These are phyloP conservation scores for Betula pendula DNA, from an alignment of 306 rosid species.

Conservation along the genomic window DNA sequence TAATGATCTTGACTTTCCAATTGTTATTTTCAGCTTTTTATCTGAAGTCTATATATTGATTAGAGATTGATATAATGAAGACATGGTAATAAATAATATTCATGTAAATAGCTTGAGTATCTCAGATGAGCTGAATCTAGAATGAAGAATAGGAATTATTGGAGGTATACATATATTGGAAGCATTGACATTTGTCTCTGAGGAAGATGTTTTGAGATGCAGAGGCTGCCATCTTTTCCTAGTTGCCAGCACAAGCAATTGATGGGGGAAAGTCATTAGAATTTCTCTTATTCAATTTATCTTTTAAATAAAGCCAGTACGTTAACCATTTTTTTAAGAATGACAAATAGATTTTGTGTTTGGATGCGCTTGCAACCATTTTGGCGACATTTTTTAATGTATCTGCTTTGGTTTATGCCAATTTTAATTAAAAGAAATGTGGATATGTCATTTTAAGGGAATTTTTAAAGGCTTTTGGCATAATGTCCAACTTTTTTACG, in stretches of 20 bases:
- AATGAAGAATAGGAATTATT: neutral
- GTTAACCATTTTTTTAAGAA: neutral
- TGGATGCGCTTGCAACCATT: neutral
- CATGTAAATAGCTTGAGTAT: neutral
- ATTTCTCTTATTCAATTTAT: neutral
- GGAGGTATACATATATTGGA: neutral
- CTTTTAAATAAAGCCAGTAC: neutral
- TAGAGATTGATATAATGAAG: no score
- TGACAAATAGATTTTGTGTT: neutral
- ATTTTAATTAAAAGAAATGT: neutral
- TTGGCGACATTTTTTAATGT: neutral
- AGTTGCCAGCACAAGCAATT: neutral
- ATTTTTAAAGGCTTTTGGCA: neutral
- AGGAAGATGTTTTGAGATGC: neutral
- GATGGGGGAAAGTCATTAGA: neutral
- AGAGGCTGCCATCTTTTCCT: neutral
- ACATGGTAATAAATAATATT: neutral
- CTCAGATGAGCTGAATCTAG: neutral
- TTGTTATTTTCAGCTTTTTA: slow-evolving; percentile 18
- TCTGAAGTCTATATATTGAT: neutral
- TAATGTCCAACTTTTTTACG: neutral
- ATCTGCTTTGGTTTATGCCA: neutral
- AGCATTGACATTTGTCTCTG: neutral
- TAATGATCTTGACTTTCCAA: neutral
- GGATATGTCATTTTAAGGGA: neutral